A percentile compares a stretch with the other conserved stretches of the same genome.
Evolutionary conservation across 306 rosid species (phyloP).

Genomic region (Sesbania bispinosa): DNA sequence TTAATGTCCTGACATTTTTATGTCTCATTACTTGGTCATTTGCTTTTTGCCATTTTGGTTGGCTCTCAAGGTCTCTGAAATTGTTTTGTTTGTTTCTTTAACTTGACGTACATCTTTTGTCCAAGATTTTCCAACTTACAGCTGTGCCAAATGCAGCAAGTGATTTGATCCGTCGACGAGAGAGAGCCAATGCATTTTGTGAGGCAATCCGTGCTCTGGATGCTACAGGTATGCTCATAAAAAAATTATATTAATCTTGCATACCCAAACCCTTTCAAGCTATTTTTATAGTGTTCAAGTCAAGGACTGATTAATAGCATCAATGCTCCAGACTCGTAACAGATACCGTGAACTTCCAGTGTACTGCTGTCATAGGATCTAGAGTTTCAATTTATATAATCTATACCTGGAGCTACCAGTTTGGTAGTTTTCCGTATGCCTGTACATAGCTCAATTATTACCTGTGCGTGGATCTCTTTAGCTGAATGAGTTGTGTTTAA

Average conservation of each 20-base stretch:
- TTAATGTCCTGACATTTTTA: not conserved
- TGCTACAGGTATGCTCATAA: conserved; percentile 69
- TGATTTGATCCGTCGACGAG: conserved; percentile 62
- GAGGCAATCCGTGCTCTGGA: conserved; percentile 98
- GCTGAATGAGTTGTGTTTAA: not conserved
- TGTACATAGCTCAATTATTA: not conserved
- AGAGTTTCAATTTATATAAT: not conserved
- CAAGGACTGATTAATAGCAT: not conserved
- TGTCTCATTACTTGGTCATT: conserved; percentile 18
- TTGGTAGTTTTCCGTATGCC: not conserved
- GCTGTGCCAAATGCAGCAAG: conserved; percentile 47
- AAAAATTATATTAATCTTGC: not conserved
- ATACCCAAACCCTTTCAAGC: not conserved
- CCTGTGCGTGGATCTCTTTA: not conserved
- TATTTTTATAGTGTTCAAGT: not conserved
- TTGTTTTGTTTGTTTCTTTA: conserved; percentile 51
- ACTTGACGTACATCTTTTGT: conserved; percentile 76
- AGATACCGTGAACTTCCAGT: not conserved
- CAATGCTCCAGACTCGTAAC: not conserved
- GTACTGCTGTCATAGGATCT: not conserved
- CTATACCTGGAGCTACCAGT: not conserved
- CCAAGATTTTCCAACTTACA: conserved; percentile 91
- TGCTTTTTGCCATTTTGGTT: conserved; percentile 9
- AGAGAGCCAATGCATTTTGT: conserved; percentile 79
- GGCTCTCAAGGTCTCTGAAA: conserved; percentile 17